Evolutionary conservation across 495 filamentous ascomycete species (phyloP).

Genomic region (Daldinia concentrica): DNA sequence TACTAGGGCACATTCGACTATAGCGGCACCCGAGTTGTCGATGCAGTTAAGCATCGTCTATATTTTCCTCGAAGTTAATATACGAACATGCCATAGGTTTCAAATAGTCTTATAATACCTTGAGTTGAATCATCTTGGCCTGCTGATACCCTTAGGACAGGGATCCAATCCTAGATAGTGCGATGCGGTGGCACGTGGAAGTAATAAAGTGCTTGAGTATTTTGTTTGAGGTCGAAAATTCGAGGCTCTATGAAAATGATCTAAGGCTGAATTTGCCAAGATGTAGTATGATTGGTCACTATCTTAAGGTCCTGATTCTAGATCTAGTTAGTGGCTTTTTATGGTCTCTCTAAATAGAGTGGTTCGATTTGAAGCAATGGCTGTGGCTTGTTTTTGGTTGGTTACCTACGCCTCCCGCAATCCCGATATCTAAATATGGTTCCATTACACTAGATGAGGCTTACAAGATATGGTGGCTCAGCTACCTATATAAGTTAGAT

Average conservation of each 20-base stretch:
- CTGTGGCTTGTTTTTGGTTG: no score
- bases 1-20: constrained; percentile 96
- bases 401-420: neutral
- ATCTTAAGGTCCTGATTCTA: neutral
- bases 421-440: neutral
- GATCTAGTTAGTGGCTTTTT: constrained; percentile 9
- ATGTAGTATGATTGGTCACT: constrained; percentile 26
- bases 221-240: constrained; percentile 34
- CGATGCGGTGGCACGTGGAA: constrained; percentile 12
- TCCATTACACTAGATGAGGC: constrained; percentile 6
- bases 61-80: constrained; percentile 6
- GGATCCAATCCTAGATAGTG: constrained; percentile 28
- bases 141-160: constrained; percentile 39
- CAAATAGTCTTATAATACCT: constrained; percentile 63
- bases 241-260: constrained; percentile 36
- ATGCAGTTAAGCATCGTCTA: constrained; percentile 99
- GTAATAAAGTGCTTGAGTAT: neutral
- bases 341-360: neutral
- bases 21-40: constrained; percentile 98
- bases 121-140: constrained; percentile 95
- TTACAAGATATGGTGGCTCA: constrained; percentile 29
- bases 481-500: neutral
- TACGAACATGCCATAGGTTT: constrained; percentile 25
- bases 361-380: no score
- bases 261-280: constrained; percentile 26